Evolutionary conservation across 371 early-diverging fungal genomes (phyloP).

Genomic region (Zychaea mexicana): DNA sequence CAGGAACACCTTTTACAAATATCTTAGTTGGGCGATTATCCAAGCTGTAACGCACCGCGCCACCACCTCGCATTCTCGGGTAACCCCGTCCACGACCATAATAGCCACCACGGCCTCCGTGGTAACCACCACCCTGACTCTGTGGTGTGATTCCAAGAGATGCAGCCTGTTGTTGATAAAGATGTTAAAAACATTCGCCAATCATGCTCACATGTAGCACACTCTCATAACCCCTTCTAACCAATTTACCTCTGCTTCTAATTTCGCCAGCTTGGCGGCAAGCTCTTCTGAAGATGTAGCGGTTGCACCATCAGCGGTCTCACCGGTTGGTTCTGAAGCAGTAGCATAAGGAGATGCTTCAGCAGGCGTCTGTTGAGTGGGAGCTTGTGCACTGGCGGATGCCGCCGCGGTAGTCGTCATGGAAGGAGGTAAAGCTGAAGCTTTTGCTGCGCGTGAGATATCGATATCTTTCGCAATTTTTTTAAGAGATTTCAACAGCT

Average conservation of each 20-base stretch:
- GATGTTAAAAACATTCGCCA: not conserved
- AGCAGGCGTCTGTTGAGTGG: constrained; percentile 10
- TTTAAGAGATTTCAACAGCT: constrained; percentile 46
- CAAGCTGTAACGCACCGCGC: constrained; percentile 39
- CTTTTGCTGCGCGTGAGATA: constrained; percentile 11
- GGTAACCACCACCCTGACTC: constrained; percentile 26
- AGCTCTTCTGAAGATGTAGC: constrained; percentile 20
- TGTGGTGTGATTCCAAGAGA: constrained; percentile 23
- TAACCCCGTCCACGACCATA: constrained; percentile 54
- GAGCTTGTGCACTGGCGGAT: not conserved
- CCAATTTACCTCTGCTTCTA: constrained; percentile 66
- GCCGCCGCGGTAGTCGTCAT: not conserved
- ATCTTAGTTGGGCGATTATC: constrained; percentile 77
- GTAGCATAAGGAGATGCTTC: no score
- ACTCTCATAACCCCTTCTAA: not conserved
- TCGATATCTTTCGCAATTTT: constrained; percentile 39
- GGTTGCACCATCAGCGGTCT: not conserved
- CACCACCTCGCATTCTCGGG: constrained; percentile 58
- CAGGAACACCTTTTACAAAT: constrained; percentile 53
- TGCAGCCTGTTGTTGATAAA: constrained; percentile 30
- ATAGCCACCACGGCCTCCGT: constrained; percentile 54
- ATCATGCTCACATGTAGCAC: no score
- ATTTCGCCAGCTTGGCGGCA: constrained; percentile 61
- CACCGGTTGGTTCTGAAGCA: not conserved
- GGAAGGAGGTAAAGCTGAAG: constrained; percentile 19